Evolutionary conservation across 1,284 basidiomycete species (phyloP).

Genomic region (Neolentinus lepideus): DNA sequence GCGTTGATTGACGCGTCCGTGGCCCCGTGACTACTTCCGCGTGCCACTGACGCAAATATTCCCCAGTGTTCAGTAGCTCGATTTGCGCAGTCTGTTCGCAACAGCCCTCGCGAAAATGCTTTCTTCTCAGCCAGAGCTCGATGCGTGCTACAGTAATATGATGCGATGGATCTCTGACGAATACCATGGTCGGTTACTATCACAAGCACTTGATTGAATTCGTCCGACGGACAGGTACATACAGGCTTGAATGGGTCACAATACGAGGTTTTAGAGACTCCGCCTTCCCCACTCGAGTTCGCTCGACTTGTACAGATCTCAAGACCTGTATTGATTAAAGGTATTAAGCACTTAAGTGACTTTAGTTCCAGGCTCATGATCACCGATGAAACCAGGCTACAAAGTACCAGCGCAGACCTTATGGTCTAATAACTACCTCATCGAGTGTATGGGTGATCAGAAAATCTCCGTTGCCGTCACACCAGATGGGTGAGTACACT

Average conservation of each 20-base stretch:
- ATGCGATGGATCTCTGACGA: constrained; percentile 43
- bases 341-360: constrained; percentile 28
- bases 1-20: constrained; percentile 5
- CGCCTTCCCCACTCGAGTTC: constrained; percentile 72
- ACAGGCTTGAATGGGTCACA: constrained; percentile 61
- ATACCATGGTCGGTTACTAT: constrained; percentile 37
- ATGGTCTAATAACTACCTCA: constrained; percentile 66
- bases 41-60: background rate
- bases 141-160: background rate
- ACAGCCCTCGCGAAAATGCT: background rate
- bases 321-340: constrained; percentile 74
- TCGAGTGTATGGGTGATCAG: constrained; percentile 42
- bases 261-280: constrained; percentile 43
- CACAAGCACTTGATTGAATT: background rate
- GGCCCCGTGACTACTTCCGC: background rate
- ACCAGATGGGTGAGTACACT: constrained; percentile 63
- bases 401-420: constrained; percentile 29
- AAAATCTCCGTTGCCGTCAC: constrained; percentile 74
- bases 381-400: constrained; percentile 25
- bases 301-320: constrained; percentile 63
- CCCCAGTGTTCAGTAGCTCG: too few relatives aligned
- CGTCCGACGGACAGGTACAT: background rate
- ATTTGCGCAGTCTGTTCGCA: background rate
- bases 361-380: background rate
- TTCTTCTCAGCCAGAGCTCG: background rate